Conservation (phyloP, 371 early-diverging fungal genomes). For the Mucor lusitanicus region DNA sequence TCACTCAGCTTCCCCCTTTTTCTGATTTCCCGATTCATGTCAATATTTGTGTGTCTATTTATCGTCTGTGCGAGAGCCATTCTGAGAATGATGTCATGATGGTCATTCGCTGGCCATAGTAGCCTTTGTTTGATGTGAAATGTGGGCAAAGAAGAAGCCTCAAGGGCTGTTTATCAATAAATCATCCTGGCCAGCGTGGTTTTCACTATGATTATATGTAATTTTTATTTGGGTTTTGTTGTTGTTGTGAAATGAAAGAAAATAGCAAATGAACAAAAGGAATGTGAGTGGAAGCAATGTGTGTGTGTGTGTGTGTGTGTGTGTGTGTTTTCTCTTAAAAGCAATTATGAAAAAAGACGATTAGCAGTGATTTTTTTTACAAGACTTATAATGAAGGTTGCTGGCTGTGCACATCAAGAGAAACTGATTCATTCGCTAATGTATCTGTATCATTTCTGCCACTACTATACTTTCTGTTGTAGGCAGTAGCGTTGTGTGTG, state of each 20-base stretch:
- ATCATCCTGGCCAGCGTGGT: neutral
- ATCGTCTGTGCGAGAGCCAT: neutral
- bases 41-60: neutral
- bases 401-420: neutral
- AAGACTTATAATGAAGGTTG: neutral
- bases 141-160: no score
- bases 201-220: neutral
- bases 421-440: neutral
- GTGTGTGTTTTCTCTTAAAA: neutral
- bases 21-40: neutral
- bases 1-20: neutral
- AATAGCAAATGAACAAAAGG: neutral
- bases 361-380: neutral
- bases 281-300: neutral
- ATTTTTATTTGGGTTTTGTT: neutral
- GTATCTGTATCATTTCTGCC: neutral
- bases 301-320: no score
- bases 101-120: neutral
- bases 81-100: neutral
- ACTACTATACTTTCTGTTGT: neutral
- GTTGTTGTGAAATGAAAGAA: neutral
- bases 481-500: neutral
- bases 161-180: no score
- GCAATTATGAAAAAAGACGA: neutral
- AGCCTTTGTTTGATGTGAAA: no score